Base-by-base conservation (phyloP, 495 filamentous ascomycete species). In the Talaromyces adpressus region DNA sequence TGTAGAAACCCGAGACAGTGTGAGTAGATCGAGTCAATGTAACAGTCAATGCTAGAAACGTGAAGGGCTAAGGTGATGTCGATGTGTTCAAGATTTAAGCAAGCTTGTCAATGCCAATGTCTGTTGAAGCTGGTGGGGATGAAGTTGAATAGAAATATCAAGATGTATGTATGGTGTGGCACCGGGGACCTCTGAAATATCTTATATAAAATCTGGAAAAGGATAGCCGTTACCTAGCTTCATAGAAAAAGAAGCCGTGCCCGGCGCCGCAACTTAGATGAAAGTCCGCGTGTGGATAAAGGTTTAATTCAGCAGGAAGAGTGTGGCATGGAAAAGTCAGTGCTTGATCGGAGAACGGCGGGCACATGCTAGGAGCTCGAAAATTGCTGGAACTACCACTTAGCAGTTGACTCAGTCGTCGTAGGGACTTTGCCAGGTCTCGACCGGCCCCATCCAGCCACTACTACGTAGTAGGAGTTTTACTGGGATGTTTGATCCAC, bases 241-340 rank as follows among this genome's bases (percentile, higher is more conserved):
- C 18, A 14, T 12, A 30, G 7, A 7, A 30, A 30, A 7, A 6
- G 7, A 30, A 30, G 29, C 51, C 51, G 25, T 54, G 20, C 25
- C 29, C 54, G 54, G 54, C 54, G 54, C 56, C 56, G 56, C 30
- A 22, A 58, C 56, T 16, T 22, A 20, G 27, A 25, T 58, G 16
- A 36, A 58, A 58, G 12, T 58, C 56, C 56, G 56, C 56, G 14
- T 30, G 6, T 32, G 56, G 56, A 58, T 58, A 30, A 32, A 56
- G 23, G 23, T 56, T 56, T 56, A 56, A 56, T 29, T 29, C 52
- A 29, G 27, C 49, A 12, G 49, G 18, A 53, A 25, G 23, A 22
- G 18, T 11, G 22, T 52, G 47, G 47, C n/a, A 11, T 20, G 45
- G n/a, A n/a, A n/a, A 25, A 25, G 27, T 27, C 27, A 27, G 27